A percentile compares a stretch with the other conserved stretches of the same genome.
Conservation (phyloP, 495 filamentous ascomycete species). For the Xylaria scruposa region DNA sequence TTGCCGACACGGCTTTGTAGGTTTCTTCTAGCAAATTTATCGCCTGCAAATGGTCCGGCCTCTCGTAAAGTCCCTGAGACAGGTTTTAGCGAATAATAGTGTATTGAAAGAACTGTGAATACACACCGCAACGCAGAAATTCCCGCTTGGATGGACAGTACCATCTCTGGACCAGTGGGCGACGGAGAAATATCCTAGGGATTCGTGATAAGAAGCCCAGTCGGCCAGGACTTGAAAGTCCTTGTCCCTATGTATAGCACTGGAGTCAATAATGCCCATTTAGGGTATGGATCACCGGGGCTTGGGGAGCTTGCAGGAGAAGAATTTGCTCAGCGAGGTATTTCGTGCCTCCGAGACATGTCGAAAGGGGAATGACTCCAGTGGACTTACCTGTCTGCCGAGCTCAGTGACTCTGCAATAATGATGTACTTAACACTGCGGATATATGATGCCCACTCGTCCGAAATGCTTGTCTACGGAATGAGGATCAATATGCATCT, state of each 20-base stretch:
- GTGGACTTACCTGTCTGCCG: not conserved
- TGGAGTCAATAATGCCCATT: no score
- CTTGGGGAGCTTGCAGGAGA: no score
- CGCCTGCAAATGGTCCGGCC: not conserved
- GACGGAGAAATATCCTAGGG: not conserved
- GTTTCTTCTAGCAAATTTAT: not conserved
- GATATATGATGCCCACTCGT: conserved; percentile 38
- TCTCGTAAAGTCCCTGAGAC: not conserved
- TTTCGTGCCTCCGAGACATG: no score
- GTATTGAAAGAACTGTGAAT: not conserved
- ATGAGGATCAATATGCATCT: conserved; percentile 16
- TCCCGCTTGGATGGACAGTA: not conserved
- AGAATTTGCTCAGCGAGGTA: no score
- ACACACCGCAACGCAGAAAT: not conserved
- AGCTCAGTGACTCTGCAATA: conserved; percentile 14
- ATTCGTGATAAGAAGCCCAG: conserved; percentile 48
- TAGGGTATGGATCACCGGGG: no score
- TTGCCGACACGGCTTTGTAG: not conserved
- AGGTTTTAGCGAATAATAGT: not conserved
- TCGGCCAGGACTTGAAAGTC: conserved; percentile 40
- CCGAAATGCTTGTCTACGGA: conserved; percentile 31
- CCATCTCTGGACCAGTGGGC: not conserved
- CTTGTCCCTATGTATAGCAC: not conserved
- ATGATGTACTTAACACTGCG: conserved; percentile 39
- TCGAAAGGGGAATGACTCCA: no score